These are phyloP conservation scores for Salix udensis DNA, from an alignment of 345 rosid species.

Conservation along the genomic window DNA sequence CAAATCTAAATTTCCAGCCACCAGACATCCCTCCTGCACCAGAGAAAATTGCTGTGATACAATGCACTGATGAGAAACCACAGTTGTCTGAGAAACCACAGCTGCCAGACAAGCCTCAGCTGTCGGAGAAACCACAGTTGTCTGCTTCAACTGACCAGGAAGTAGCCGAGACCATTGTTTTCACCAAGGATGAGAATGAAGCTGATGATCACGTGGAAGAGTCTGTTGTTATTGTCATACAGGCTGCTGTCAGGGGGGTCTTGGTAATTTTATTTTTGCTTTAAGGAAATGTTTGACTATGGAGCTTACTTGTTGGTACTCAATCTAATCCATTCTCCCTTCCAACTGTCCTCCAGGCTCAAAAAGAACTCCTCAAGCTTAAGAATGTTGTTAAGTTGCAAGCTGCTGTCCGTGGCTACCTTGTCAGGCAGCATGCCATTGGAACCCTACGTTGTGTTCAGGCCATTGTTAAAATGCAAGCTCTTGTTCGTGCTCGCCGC, in stretches of 20 bases:
- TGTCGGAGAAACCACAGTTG: constrained; percentile 36
- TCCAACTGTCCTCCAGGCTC: constrained; percentile 45
- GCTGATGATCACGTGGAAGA: constrained; percentile 35
- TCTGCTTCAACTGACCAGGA: constrained; percentile 26
- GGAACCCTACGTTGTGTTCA: constrained; percentile 86
- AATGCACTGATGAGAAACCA: constrained; percentile 41
- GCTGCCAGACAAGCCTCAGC: not conserved
- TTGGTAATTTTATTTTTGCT: constrained; percentile 37
- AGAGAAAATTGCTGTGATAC: constrained; percentile 34
- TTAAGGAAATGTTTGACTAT: not conserved
- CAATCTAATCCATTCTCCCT: not conserved
- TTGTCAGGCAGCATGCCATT: constrained; percentile 82
- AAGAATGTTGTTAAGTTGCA: constrained; percentile 78
- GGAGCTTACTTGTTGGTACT: not conserved
- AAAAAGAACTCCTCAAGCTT: constrained; percentile 54
- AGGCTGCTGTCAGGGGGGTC: constrained; percentile 52
- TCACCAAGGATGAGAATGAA: constrained; percentile 23
- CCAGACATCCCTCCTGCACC: constrained; percentile 22
- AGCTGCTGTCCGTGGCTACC: constrained; percentile 87
- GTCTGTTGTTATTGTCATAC: constrained; percentile 46
- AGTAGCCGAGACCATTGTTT: constrained; percentile 24
- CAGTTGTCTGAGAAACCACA: constrained; percentile 39
- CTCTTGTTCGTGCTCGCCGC: constrained; percentile 71
- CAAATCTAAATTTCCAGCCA: constrained; percentile 31
- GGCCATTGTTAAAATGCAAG: constrained; percentile 87